Evolutionary conservation across 768 basidiomycete genomes (phyloP), one percentile per base, ranked within the genome.

Genomic region (Hericium coralloides): DNA sequence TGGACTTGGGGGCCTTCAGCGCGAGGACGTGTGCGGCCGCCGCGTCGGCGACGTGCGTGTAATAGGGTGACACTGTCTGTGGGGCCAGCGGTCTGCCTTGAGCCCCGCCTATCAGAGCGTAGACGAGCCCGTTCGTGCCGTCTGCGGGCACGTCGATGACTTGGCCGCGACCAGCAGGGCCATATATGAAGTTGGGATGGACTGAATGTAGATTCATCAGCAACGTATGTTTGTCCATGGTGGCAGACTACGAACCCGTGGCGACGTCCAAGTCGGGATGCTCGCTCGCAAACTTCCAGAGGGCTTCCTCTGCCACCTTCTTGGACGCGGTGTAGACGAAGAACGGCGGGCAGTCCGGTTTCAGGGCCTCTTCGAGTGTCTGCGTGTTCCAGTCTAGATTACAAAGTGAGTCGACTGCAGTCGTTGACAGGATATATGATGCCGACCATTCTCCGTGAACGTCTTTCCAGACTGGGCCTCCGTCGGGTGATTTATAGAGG

Each of bases 291-390:
- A 66, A 70, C 22, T 59, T 53, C 63, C 66, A 65, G 17, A 60
- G 63, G 2, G 64, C 60, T 5, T 20, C 55, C 53, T 70, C 69
- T 3, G 69, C 61, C 15, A 68, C 56, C 1, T 63, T 68, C 61
- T 78, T 78, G 17, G 74, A 68, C 6, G 70, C 69, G 8, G 57
- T 38, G 58, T 78, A 80, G 12, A 65, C 65, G 38, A 70, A 63
- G 25, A 68, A 41, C 14, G 62, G 56, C 18, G 58, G 18, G 25
- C 53, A 53, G 41, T 58, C 59, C 4, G 60, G 64, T 5, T 49
- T 50, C 6, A 74, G 50, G 15, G 70, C 69, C 18, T 69, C 64
- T 52, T 74, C 69, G 25, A 59, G 58, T 4, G 70, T 70, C 8
- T 63, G 60, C 1, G 65, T 57, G 38, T 66, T 68, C 74, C 72